Conservation (phyloP, 305 asterid genomes). For the Plantago coronopus region DNA sequence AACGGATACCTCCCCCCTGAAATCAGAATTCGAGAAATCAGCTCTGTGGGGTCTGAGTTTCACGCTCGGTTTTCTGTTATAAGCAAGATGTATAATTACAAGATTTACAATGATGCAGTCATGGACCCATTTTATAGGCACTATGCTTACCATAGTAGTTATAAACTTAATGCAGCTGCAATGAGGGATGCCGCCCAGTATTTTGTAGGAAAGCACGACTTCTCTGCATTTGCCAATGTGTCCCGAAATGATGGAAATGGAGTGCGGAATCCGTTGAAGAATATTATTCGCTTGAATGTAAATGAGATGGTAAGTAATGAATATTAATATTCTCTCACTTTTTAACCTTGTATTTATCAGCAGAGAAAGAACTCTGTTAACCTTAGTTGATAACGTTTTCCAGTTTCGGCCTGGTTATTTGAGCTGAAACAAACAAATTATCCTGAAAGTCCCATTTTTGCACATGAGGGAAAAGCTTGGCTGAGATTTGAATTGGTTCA, state of each 20-base stretch:
- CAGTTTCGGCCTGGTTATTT: background rate
- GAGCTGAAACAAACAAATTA: background rate
- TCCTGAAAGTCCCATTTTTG: background rate
- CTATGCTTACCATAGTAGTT: conserved; percentile 61
- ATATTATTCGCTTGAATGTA: conserved; percentile 57
- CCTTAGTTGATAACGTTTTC: conserved; percentile 7
- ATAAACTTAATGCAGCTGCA: conserved; percentile 54
- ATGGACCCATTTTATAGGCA: conserved; percentile 83
- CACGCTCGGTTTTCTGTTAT: conserved; percentile 86
- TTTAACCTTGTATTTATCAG: conserved; percentile 8
- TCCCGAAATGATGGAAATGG: conserved; percentile 71
- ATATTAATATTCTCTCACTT: conserved; percentile 4
- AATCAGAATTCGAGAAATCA: conserved; percentile 68
- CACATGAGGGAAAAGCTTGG: background rate
- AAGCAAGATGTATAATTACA: conserved; percentile 74
- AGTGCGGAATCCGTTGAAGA: conserved; percentile 63
- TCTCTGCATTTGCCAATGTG: conserved; percentile 77
- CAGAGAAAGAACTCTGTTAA: background rate
- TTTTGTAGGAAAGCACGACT: conserved; percentile 77
- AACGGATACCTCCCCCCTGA: conserved; percentile 79
- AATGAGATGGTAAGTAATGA: conserved; percentile 54
- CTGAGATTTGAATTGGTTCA: background rate
- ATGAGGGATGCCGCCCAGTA: conserved; percentile 73
- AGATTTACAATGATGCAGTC: conserved; percentile 55
- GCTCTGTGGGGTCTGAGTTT: conserved; percentile 68